Conservation (phyloP, 225 moss, liverwort and hornwort species). For the Asterella californica region DNA sequence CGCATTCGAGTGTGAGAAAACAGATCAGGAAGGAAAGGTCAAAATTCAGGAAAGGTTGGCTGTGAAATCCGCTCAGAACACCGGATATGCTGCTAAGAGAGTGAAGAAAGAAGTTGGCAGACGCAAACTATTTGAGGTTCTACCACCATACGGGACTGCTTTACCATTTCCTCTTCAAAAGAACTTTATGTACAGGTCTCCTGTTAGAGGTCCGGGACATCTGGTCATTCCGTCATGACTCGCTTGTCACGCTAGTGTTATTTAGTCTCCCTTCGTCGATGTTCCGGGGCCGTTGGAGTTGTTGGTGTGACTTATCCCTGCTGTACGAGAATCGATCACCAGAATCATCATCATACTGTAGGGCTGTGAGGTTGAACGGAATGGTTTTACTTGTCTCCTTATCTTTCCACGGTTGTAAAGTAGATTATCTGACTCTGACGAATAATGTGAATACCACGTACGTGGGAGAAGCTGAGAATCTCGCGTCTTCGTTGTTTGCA, state of each 20-base stretch:
- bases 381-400: background rate
- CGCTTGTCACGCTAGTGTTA: background rate
- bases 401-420: too few relatives aligned
- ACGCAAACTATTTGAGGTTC: constrained; percentile 31
- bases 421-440: background rate
- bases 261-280: background rate
- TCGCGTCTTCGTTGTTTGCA: constrained; percentile 7
- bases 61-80: constrained; percentile 23
- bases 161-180: constrained; percentile 12
- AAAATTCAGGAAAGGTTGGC: constrained; percentile 38
- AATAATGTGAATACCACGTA: background rate
- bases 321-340: background rate
- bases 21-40: constrained; percentile 21
- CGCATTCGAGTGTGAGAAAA: constrained; percentile 33
- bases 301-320: too few relatives aligned
- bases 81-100: constrained; percentile 30
- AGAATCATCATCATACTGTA: background rate
- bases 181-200: constrained; percentile 17
- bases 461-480: background rate
- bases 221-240: background rate
- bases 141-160: constrained; percentile 26
- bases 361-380: background rate
- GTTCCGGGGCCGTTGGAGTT: background rate
- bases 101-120: constrained; percentile 22
- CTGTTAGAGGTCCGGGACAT: background rate